A percentile compares a stretch with the other conserved stretches of the same genome.
phyloP scores from a whole-genome alignment of 2,329 filamentous ascomycete species.

The Colletotrichum musae region DNA sequence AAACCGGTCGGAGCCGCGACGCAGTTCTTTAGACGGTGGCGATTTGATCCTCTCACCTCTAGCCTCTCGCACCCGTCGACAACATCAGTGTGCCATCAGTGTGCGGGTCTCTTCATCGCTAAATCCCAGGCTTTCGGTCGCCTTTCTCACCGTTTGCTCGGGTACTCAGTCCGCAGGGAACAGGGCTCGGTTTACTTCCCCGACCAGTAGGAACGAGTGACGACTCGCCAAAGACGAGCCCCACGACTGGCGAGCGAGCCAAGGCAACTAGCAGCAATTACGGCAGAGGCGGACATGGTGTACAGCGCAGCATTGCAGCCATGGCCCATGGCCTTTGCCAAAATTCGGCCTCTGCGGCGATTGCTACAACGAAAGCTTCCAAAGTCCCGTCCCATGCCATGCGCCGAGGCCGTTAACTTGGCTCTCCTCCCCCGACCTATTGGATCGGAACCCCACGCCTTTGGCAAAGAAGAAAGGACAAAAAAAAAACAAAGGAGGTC shows the following conservation, averaged over 20 bases:
- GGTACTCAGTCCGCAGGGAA: conserved; percentile 15
- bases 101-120: neutral
- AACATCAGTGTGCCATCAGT: no score
- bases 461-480: neutral
- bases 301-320: neutral
- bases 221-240: conserved; percentile 16
- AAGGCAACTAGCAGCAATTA: neutral
- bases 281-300: neutral
- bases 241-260: conserved; percentile 1
- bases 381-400: conserved; percentile 15
- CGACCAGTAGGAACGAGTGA: conserved; percentile 22
- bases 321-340: neutral
- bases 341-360: no score
- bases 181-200: conserved; percentile 32
- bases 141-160: conserved; percentile 18
- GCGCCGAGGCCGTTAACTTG: neutral
- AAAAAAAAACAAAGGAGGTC: conserved; percentile 8
- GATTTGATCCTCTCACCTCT: neutral
- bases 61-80: no score
- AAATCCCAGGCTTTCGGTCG: conserved; percentile 20
- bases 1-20: neutral
- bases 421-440: no score
- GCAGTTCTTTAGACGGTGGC: neutral
- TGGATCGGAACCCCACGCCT: no score
- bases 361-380: no score